Percentiles rank a stretch among this genome's conserved stretches.
These are phyloP conservation scores for Xenoacremonium recifei DNA, from an alignment of 2,329 filamentous ascomycete species.

Conservation along the genomic window DNA sequence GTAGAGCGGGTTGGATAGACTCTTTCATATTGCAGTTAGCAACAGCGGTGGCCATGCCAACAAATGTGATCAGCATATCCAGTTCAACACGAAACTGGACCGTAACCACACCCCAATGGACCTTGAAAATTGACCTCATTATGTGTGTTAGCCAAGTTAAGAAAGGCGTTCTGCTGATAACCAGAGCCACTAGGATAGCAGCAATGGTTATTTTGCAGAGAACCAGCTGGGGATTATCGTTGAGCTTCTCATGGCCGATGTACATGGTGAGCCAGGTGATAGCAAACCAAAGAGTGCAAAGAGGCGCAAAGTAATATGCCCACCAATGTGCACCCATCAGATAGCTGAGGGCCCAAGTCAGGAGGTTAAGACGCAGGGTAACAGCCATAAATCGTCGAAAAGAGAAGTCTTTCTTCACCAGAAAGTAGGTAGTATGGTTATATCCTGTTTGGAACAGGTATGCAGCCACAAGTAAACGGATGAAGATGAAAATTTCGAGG, in stretches of 20 bases:
- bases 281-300: constrained; percentile 62
- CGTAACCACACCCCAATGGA: neutral
- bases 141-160: neutral
- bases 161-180: neutral
- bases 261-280: constrained; percentile 50
- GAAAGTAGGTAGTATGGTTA: constrained; percentile 59
- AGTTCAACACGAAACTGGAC: constrained; percentile 15
- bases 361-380: constrained; percentile 55
- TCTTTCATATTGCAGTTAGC: neutral
- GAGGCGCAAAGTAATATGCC: constrained; percentile 57
- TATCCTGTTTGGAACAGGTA: constrained; percentile 64
- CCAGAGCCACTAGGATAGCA: neutral
- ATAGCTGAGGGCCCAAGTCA: constrained; percentile 52
- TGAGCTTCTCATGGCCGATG: constrained; percentile 27
- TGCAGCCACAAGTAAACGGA: constrained; percentile 52
- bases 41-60: neutral
- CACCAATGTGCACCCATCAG: constrained; percentile 53
- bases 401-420: constrained; percentile 56
- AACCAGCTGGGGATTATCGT: neutral
- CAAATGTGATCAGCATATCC: constrained; percentile 16
- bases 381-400: constrained; percentile 49
- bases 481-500: constrained; percentile 52
- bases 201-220: neutral
- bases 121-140: neutral
- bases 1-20: neutral